Evolutionary conservation across 768 basidiomycete species (phyloP).

Genomic region (Clavulina sp.): DNA sequence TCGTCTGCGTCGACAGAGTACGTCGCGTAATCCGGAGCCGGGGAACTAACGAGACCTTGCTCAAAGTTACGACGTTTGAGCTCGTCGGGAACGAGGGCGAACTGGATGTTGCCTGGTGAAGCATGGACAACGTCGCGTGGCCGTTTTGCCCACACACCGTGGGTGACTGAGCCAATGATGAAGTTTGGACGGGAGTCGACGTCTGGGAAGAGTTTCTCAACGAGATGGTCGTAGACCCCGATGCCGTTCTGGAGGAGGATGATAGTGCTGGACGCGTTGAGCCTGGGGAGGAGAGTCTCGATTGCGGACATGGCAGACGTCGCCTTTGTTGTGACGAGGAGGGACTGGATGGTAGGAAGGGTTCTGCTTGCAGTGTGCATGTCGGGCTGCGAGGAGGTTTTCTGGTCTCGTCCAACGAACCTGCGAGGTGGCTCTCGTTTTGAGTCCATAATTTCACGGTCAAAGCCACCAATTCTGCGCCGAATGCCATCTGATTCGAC

Average conservation of each 20-base stretch:
- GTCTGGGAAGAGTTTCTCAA: slow-evolving; percentile 52
- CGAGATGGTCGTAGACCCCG: slow-evolving; percentile 71
- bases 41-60: slow-evolving; percentile 17
- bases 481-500: slow-evolving; percentile 15
- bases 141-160: slow-evolving; percentile 48
- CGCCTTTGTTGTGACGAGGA: slow-evolving; percentile 74
- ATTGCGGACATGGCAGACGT: slow-evolving; percentile 44
- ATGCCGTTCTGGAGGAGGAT: slow-evolving; percentile 92
- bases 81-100: slow-evolving; percentile 62
- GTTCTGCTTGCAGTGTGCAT: neutral
- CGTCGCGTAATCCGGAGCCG: neutral
- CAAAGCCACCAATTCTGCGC: slow-evolving; percentile 11
- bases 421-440: neutral
- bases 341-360: slow-evolving; percentile 24
- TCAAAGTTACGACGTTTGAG: slow-evolving; percentile 42
- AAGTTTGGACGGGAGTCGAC: slow-evolving; percentile 63
- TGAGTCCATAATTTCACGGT: slow-evolving; percentile 13
- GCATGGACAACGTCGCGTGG: slow-evolving; percentile 46
- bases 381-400: neutral
- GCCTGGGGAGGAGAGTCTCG: slow-evolving; percentile 37
- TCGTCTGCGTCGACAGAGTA: slow-evolving; percentile 29
- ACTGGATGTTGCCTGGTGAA: slow-evolving; percentile 51
- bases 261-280: slow-evolving; percentile 55
- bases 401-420: slow-evolving; percentile 2
- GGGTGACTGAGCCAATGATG: slow-evolving; percentile 65